Base-by-base conservation (phyloP, 2,329 filamentous ascomycete species). In the Endoconidiophora laricicola region DNA sequence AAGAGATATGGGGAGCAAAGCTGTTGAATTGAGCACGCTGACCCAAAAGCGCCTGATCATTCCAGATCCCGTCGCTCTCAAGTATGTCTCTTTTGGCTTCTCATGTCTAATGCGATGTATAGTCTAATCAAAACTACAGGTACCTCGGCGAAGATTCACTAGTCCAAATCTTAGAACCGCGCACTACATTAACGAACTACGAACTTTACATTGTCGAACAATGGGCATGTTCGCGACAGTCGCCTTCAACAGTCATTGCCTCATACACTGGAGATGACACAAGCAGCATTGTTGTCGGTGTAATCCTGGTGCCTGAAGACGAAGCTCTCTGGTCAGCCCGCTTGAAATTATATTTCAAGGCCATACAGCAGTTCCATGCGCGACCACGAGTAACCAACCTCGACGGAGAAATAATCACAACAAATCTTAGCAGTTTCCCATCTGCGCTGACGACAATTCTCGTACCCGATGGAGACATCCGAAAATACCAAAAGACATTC, bases 201-300 rank as follows among this genome's bases (percentile, higher is more conserved):
- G 88, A 96, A 63, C 72, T 90, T 54, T 96, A 96, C 64, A 68
- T 96, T 14, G 86, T 96, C 56, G 91, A 96, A 63, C 91, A 98
- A 70, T 98, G 91, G 91, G 86, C 86, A 4, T 95, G 88, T 64
- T 95, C 90, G 10, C 79, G 91, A 48, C 75, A 79, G 51, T 86
- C 93, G 55, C 90, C 90, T 1, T 95, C 90, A 14, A 84, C 94
- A 55, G 77, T 94, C 46, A 93, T 96, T 56, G 84, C 83, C 40
- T 94, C 88, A 2, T 95, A 91, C 60, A 96, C 90, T 0, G 91
- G 90, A 49, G 87, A 95, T 58, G 72, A 78, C 33, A 79, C 78
- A 33, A 83, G 94, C 62, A 76, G 72, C 0, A 79, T 94, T n/a
- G 66, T 82, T 6, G 87, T 86, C 3, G 81, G 83, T 3, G 81